Base-by-base conservation (phyloP, 2,329 filamentous ascomycete genomes). In the Claviceps spartinae region DNA sequence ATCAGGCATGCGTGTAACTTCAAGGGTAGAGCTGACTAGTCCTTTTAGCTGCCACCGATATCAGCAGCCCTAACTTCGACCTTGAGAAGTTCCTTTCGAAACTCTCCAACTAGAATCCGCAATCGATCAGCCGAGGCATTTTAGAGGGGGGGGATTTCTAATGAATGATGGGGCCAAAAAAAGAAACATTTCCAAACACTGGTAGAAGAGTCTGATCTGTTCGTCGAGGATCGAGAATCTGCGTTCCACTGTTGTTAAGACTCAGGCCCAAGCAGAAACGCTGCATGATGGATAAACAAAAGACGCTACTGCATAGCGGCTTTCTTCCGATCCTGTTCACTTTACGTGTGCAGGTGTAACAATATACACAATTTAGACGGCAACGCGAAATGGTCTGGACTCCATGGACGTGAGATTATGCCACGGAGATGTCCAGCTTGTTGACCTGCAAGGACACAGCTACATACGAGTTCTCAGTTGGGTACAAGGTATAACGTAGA, bases 21-120 rank as follows among this genome's bases (percentile, higher is more conserved):
- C 4, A 42, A 49, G 11, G n/a, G 20, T 20, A 34, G 46, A 50
- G 40, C 40, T 54, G 40, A 55, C 49, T n/a, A 43, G 5, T 22
- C 11, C 38, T 22, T 30, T 18, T 51, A 70, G 68, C 63, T 41
- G 59, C 66, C 48, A 63, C 63, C 54, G 84, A 97, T 72, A 85
- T 85, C 55, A 81, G 84, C 65, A 82, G 93, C 74, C 82, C 89
- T 65, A 88, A 89, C 65, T 97, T 97, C 74, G 90, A 98, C 68
- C 77, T 97, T 61, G 91, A 97, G 76, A 83, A 86, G 61, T 88
- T 81, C 69, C 72, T 95, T 69, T 78, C 81, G 63, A 76, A 79
- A 62, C 72, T 88, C 61, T 61, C 70, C 58, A 70, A 74, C 66
- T 68, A 77, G 65, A 77, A 69, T 64, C 67, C 74, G 61, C 79